phyloP scores from a whole-genome alignment of 2,329 filamentous ascomycete species.

The Cytospora schulzeri region DNA sequence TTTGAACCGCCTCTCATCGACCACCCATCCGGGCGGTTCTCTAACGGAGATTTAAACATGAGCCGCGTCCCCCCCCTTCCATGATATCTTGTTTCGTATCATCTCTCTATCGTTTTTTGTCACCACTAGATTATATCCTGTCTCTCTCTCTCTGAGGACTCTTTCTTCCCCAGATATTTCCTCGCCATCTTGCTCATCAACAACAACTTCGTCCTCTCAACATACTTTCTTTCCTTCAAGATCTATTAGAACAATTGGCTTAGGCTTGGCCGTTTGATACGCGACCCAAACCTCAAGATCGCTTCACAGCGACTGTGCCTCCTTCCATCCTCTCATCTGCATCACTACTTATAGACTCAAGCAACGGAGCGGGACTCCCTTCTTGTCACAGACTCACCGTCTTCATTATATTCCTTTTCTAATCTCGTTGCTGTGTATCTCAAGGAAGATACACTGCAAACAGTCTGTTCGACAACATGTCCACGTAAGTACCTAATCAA shows the following conservation, averaged over 20 bases:
- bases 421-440: constrained; percentile 24
- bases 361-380: constrained; percentile 27
- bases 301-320: constrained; percentile 22
- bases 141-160: background rate
- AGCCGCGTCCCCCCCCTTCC: constrained; percentile 21
- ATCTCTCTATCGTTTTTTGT: constrained; percentile 20
- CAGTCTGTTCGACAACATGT: constrained; percentile 40
- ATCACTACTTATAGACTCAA: constrained; percentile 13
- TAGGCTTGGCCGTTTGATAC: constrained; percentile 28
- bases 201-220: constrained; percentile 8
- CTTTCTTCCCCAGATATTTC: constrained; percentile 14
- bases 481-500: constrained; percentile 42
- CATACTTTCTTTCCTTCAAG: constrained; percentile 11
- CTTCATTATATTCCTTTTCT: constrained; percentile 13
- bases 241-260: constrained; percentile 21
- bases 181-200: constrained; percentile 14
- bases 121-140: background rate
- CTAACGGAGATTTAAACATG: constrained; percentile 29
- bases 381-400: constrained; percentile 20
- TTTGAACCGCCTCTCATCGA: constrained; percentile 25
- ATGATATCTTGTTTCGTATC: constrained; percentile 21
- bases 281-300: constrained; percentile 21
- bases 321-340: constrained; percentile 3
- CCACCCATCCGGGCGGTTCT: constrained; percentile 25
- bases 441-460: constrained; percentile 12